phyloP scores from a whole-genome alignment of 805 yeast species.

The Wickerhamiella cacticola region DNA sequence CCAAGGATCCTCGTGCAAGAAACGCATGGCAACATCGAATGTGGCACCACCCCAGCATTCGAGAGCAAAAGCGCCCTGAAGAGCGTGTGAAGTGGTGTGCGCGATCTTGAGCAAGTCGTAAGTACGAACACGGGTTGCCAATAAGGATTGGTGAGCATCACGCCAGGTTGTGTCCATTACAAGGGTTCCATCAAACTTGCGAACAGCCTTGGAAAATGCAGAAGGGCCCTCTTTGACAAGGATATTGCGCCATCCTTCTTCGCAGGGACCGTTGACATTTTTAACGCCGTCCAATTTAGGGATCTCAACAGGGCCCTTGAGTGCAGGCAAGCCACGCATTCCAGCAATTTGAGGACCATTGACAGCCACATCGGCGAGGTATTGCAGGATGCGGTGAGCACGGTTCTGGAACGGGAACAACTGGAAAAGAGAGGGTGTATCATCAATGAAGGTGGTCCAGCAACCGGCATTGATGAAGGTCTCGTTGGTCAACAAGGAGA shows the following conservation, averaged over 20 bases:
- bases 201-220: slow-evolving; percentile 77
- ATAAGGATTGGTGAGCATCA: slow-evolving; percentile 96
- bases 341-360: slow-evolving; percentile 95
- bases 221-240: slow-evolving; percentile 78
- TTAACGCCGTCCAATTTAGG: slow-evolving; percentile 61
- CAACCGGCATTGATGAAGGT: slow-evolving; percentile 76
- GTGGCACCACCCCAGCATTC: slow-evolving; percentile 99
- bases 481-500: slow-evolving; percentile 81
- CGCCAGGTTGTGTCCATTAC: slow-evolving; percentile 99
- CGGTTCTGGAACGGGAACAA: slow-evolving; percentile 93
- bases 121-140: slow-evolving; percentile 96
- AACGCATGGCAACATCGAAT: slow-evolving; percentile 96
- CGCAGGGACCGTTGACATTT: slow-evolving; percentile 46
- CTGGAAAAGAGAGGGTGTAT: slow-evolving; percentile 89
- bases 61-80: slow-evolving; percentile 80
- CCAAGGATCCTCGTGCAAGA: slow-evolving; percentile 98
- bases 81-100: slow-evolving; percentile 82
- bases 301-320: slow-evolving; percentile 58
- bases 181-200: slow-evolving; percentile 73
- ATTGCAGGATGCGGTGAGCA: slow-evolving; percentile 84
- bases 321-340: slow-evolving; percentile 84
- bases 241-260: slow-evolving; percentile 87
- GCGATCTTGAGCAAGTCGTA: slow-evolving; percentile 86
- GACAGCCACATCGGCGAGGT: slow-evolving; percentile 86
- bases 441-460: slow-evolving; percentile 98